A percentile compares a stretch with the other conserved stretches of the same genome.
Conservation (phyloP, 148 eudicot genomes). For the Rhododendron henanense region DNA sequence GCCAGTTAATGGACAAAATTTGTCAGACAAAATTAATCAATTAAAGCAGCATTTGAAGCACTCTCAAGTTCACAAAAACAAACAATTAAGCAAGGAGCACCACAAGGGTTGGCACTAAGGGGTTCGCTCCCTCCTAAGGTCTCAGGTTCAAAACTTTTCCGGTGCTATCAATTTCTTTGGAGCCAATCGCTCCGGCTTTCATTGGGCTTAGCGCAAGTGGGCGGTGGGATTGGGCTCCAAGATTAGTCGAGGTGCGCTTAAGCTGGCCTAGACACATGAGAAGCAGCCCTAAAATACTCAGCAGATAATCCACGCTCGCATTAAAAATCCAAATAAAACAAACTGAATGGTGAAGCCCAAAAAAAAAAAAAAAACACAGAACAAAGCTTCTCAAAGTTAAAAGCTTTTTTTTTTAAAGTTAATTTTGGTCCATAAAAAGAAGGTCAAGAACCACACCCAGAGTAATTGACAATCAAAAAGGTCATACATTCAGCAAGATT, state of each 20-base stretch:
- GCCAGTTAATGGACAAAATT: neutral
- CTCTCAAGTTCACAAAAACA: neutral
- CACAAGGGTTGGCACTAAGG: neutral
- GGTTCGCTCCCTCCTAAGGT: too few species aligned
- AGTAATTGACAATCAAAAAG: neutral
- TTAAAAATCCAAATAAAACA: neutral
- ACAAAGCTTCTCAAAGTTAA: neutral
- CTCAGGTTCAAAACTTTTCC: too few species aligned
- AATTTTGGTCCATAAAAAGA: neutral
- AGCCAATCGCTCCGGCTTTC: too few species aligned
- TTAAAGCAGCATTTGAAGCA: neutral
- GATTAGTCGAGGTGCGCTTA: neutral
- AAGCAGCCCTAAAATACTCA: neutral
- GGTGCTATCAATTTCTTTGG: too few species aligned
- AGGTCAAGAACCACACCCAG: neutral
- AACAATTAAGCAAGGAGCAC: neutral
- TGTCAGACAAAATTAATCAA: neutral
- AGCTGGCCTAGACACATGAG: neutral
- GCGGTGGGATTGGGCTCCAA: too few species aligned
- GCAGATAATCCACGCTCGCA: neutral
- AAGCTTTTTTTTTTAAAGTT: neutral
- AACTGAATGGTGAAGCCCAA: neutral
- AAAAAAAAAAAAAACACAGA: neutral
- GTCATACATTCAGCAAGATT: neutral
- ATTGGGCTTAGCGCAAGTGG: too few species aligned